A percentile compares a stretch with the other conserved stretches of the same genome.
phyloP scores from a whole-genome alignment of 176 grass and related monocot species.

The Metroxylon sagu region DNA sequence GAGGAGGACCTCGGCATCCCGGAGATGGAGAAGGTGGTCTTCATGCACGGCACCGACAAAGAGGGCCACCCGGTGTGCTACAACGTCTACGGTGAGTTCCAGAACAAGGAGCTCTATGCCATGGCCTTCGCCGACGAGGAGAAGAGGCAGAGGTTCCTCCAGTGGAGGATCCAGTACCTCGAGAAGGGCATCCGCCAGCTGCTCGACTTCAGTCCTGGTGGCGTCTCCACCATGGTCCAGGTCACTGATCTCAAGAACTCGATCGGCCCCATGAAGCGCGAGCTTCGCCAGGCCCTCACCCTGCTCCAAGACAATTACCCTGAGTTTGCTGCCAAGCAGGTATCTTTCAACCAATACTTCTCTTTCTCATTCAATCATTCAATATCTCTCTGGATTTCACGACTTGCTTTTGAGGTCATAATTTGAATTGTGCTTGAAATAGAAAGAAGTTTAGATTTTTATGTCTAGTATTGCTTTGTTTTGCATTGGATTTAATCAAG shows the following conservation, averaged over 20 bases:
- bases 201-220: conserved; percentile 15
- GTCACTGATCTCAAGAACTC: conserved; percentile 27
- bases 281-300: conserved; percentile 11
- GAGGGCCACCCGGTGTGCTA: conserved; percentile 26
- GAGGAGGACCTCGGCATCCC: conserved; percentile 13
- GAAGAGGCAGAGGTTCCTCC: conserved; percentile 15
- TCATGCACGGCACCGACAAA: conserved; percentile 13
- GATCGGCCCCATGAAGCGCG: conserved; percentile 7
- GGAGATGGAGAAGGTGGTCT: conserved; percentile 14
- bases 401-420: no score
- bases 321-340: conserved; percentile 17
- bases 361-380: no score
- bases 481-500: no score
- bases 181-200: conserved; percentile 20
- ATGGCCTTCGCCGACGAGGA: conserved; percentile 18
- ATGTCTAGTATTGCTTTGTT: no score
- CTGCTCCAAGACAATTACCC: conserved; percentile 25
- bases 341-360: background rate
- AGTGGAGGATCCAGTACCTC: conserved; percentile 18
- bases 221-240: conserved; percentile 13
- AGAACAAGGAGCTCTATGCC: conserved; percentile 9
- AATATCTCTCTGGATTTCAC: no score
- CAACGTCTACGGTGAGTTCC: conserved; percentile 25
- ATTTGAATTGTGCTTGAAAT: no score
- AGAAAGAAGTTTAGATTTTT: no score